Conservation (phyloP, 306 rosid species). For the Ormosia emarginata region DNA sequence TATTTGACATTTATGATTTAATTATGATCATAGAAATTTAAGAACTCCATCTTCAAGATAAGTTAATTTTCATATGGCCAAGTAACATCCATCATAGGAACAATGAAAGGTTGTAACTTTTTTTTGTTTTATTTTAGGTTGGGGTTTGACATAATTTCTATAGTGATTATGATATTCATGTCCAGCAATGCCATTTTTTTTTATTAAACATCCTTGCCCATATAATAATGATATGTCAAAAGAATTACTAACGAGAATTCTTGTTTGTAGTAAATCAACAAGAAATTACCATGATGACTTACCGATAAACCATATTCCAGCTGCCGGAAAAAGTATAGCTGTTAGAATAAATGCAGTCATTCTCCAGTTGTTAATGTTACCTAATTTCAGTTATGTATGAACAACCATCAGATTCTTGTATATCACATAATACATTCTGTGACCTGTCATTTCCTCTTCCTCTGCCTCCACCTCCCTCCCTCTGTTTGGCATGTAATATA, state of each 20-base stretch:
- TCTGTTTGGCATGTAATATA: neutral
- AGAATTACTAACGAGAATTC: neutral
- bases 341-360: conserved; percentile 61
- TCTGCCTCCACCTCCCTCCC: neutral
- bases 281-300: conserved; percentile 20
- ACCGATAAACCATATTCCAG: conserved; percentile 79
- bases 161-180: neutral
- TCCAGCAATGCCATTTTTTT: neutral
- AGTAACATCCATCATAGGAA: neutral
- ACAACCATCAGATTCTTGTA: neutral
- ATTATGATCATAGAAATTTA: neutral
- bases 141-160: neutral
- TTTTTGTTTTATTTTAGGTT: neutral
- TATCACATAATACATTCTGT: neutral
- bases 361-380: conserved; percentile 69
- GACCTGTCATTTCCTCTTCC: neutral
- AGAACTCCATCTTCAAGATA: neutral
- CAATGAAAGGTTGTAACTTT: neutral
- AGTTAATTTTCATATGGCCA: neutral
- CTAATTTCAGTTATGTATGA: conserved; percentile 36
- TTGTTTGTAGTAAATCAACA: neutral
- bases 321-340: conserved; percentile 61
- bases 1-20: no score
- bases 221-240: neutral
- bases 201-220: neutral